Evolutionary conservation across 352 stramenopile genomes (phyloP), one percentile per base, ranked within the genome.

Genomic region (Globisporangium carolinianum): DNA sequence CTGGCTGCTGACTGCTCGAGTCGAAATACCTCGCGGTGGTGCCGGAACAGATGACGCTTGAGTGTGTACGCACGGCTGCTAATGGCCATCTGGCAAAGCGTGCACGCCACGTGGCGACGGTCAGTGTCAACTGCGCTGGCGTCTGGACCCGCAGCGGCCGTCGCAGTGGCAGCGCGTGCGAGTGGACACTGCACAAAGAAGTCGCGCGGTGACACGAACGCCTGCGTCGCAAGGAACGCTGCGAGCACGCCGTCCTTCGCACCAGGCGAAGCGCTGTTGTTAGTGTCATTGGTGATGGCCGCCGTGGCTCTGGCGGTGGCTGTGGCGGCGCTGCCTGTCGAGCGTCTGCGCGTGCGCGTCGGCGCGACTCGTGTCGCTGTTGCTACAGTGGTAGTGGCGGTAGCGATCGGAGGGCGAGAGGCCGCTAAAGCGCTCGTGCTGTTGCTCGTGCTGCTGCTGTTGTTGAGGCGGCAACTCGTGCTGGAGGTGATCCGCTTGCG

Each of bases 1-100:
- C 18, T 24, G 18, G 18, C 18, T 24, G 18, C 18, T 24, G 18
- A 24, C 1, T 17, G 10, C 7, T 46, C 9, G 32, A 76, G 59
- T 14, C 70, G 66, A 43, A 84, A 84, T 15, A 84, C 70, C 38
- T 74, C 58, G 37, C 61, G 65, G 41, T 84, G 72, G 49, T 84
- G 65, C 6, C 72, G 67, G 37, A 69, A 76, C 35, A 82, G 57
- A 49, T 84, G 74, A 10, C 74, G 55, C 63, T 81, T 81, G 46
- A 83, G 65, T 18, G 61, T 79, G 62, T 75, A 82, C 11, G 68
- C 65, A 14, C 74, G 50, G 12, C 72, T 79, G 42, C 74, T 68
- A 46, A 84, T 79, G 18, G 57, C 67, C 56, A 71, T 56, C 60
- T 78, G 62, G 39, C 74, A 82, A n/a, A 82, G 39, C 7, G 74